Evolutionary conservation across 768 basidiomycete species (phyloP), one percentile per base, ranked within the genome.

Genomic region (Pholiota conissans): DNA sequence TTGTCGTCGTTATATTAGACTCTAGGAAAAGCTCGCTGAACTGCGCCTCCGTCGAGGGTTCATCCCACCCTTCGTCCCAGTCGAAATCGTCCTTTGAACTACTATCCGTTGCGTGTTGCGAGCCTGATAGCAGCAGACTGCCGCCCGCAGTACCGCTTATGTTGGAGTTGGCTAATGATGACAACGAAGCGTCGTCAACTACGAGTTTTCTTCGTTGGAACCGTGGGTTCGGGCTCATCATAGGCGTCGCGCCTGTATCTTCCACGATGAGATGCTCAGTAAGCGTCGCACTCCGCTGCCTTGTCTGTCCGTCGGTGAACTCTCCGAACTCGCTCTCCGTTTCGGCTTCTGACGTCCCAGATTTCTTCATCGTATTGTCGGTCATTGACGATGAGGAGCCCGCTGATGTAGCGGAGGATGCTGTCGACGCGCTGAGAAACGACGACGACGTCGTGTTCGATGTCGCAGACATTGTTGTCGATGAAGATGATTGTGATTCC

Each of bases 201-300:
- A 29, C 28, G 20, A 52, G 20, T 50, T 66, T 67, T 34, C 63
- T 69, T 61, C 69, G 69, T 28, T 71, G 67, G 56, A 79, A 84
- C 30, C 71, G 75, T 24, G 78, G 78, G 56, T 80, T 81, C 2
- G 81, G 80, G 61, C 76, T 79, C 73, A 80, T 74, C 14, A 72
- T 77, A 8, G 75, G 80, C 24, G 78, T 80, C 37, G 78, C 78
- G 29, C 79, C 80, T n/a, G 80, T 79, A 66, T 83, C 77, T 26
- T 74, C 68, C 6, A 80, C 76, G 58, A 81, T 76, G 30, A 78
- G 70, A 18, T 46, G 58, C 26, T 52, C 58, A 27, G 55, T 47
- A 22, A 48, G 52, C 27, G 54, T 54, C 20, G 47, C 46, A 37
- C 45, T 49, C 35, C 49, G 28, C 45, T 13, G 37, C 13, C 50